These are phyloP conservation scores for Saccharomycopsis guyanensis DNA, from an alignment of 805 yeast genomes.

Conservation along the genomic window DNA sequence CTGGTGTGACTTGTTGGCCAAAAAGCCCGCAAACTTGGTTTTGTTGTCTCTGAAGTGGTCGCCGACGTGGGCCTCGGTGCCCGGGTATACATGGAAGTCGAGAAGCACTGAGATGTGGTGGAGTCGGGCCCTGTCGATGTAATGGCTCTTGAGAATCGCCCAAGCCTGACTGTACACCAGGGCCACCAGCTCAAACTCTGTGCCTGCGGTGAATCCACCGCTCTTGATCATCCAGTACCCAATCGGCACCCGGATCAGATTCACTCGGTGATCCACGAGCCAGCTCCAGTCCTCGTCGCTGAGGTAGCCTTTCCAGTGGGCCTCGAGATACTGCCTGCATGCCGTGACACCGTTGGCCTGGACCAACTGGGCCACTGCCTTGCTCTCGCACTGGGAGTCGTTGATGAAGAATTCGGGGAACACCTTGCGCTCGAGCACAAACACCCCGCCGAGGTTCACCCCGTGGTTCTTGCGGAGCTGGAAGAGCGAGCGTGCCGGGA, in stretches of 20 bases:
- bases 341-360: too few relatives aligned
- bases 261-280: slow-evolving; percentile 56
- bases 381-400: too few relatives aligned
- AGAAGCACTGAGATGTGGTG: slow-evolving; percentile 65
- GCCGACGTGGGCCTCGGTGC: slow-evolving; percentile 73
- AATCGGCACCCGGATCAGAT: slow-evolving; percentile 73
- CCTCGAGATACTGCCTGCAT: slow-evolving; percentile 38
- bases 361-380: too few relatives aligned
- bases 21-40: slow-evolving; percentile 48
- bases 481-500: too few relatives aligned
- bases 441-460: too few relatives aligned
- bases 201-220: slow-evolving; percentile 46
- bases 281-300: slow-evolving; percentile 71
- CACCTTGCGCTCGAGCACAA: too few relatives aligned
- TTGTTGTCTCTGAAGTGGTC: slow-evolving; percentile 72
- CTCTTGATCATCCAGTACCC: slow-evolving; percentile 82
- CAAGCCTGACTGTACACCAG: slow-evolving; percentile 65
- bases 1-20: slow-evolving; percentile 40
- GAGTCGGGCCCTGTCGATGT: slow-evolving; percentile 50
- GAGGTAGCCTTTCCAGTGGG: slow-evolving; percentile 60
- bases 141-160: slow-evolving; percentile 44
- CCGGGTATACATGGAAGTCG: slow-evolving; percentile 84
- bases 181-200: slow-evolving; percentile 50
- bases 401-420: too few relatives aligned
- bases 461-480: too few relatives aligned